Evolutionary conservation across 768 basidiomycete genomes (phyloP).

Genomic region (Grammothele lineata): DNA sequence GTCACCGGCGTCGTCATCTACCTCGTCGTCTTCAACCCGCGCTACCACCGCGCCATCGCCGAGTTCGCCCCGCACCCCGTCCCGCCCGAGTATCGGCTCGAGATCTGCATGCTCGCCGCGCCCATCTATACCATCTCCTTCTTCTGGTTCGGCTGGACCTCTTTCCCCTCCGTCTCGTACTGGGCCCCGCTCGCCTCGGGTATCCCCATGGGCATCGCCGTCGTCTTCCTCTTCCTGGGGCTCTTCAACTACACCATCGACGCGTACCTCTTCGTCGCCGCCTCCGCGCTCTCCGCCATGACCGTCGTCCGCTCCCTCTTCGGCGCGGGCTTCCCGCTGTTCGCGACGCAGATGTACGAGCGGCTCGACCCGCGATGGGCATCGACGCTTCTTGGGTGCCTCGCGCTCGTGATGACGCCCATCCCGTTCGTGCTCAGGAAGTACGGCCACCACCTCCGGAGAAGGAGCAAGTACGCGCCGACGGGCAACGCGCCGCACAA

Average conservation of each 20-base stretch:
- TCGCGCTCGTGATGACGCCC: conserved; percentile 53
- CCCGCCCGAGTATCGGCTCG: conserved; percentile 60
- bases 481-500: neutral
- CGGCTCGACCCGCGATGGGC: conserved; percentile 54
- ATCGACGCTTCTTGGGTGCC: conserved; percentile 50
- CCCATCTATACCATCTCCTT: conserved; percentile 51
- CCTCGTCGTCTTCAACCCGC: conserved; percentile 44
- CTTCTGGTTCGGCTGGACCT: conserved; percentile 74
- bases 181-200: conserved; percentile 55
- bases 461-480: conserved; percentile 25
- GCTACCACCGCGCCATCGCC: conserved; percentile 40
- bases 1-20: conserved; percentile 29
- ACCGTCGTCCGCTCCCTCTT: conserved; percentile 44
- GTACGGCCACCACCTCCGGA: conserved; percentile 23
- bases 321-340: conserved; percentile 28
- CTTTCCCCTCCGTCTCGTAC: conserved; percentile 45
- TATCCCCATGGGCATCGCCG: conserved; percentile 44
- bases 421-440: conserved; percentile 27
- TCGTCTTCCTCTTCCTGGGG: conserved; percentile 54
- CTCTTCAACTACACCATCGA: conserved; percentile 64
- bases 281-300: conserved; percentile 53
- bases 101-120: conserved; percentile 45
- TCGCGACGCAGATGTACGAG: conserved; percentile 43
- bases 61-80: conserved; percentile 50
- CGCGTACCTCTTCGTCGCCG: conserved; percentile 54